These are phyloP conservation scores for Chlorella vulgaris DNA, from an alignment of 139 green algal species.

Conservation along the genomic window DNA sequence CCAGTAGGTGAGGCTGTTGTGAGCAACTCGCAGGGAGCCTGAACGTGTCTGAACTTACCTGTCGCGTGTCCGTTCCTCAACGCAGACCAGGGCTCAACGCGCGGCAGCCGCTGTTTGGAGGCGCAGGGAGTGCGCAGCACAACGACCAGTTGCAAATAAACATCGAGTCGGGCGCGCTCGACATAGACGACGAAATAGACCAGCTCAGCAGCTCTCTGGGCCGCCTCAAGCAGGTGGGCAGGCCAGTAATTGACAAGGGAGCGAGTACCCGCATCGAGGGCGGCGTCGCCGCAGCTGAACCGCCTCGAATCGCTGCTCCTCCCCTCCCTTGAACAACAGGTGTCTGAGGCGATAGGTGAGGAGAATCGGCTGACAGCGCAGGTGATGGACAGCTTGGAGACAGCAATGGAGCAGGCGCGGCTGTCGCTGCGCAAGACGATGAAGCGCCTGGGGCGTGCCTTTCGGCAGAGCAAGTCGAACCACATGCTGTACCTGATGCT, in stretches of 20 bases:
- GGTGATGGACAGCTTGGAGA: conserved; percentile 38
- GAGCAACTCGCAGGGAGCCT: too few relatives aligned
- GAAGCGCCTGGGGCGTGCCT: conserved; percentile 26
- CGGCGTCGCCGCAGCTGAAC: too few relatives aligned
- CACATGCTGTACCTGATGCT: conserved; percentile 54
- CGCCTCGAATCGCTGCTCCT: too few relatives aligned
- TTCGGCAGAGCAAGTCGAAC: conserved; percentile 51
- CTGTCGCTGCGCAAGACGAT: conserved; percentile 36
- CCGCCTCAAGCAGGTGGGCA: conserved; percentile 45
- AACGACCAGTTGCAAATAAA: conserved; percentile 38
- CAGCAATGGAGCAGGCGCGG: conserved; percentile 42
- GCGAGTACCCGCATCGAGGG: not conserved
- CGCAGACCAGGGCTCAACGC: conserved; percentile 18
- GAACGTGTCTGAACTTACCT: not conserved
- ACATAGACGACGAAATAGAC: conserved; percentile 52
- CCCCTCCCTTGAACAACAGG: not conserved
- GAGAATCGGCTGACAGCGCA: conserved; percentile 41
- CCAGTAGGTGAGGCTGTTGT: not conserved
- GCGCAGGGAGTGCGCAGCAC: not conserved
- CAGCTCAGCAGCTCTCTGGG: conserved; percentile 45
- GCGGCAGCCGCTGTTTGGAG: conserved; percentile 34
- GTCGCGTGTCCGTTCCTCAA: not conserved
- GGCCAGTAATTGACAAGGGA: too few relatives aligned
- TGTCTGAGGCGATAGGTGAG: conserved; percentile 37
- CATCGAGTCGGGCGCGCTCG: conserved; percentile 25